Conservation (phyloP, 345 rosid species). For the Ceriops decandra region DNA sequence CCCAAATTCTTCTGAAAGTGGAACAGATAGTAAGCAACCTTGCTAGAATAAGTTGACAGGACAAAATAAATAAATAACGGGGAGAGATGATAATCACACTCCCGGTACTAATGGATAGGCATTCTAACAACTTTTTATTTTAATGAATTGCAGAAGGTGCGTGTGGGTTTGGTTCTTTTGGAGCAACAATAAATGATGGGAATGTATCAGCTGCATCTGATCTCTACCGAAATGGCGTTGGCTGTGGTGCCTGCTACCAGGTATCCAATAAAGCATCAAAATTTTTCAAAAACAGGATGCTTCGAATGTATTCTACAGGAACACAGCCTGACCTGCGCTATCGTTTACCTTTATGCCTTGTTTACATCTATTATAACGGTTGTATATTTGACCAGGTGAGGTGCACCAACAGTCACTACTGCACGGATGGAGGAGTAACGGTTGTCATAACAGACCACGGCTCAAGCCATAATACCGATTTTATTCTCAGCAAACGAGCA, state of each 20-base stretch:
- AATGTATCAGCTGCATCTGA: slow-evolving; percentile 63
- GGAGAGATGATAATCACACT: neutral
- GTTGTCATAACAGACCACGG: slow-evolving; percentile 64
- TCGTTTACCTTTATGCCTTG: neutral
- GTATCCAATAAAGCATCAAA: slow-evolving; percentile 17
- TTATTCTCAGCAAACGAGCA: slow-evolving; percentile 56
- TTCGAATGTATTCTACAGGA: too few species aligned
- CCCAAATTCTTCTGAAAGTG: slow-evolving; percentile 50
- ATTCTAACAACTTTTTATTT: neutral
- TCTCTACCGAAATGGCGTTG: slow-evolving; percentile 58
- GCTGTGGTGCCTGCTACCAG: slow-evolving; percentile 84
- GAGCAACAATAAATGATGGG: slow-evolving; percentile 59
- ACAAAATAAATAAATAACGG: neutral
- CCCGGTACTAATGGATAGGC: neutral
- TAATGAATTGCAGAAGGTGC: slow-evolving; percentile 43
- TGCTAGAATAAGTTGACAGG: neutral
- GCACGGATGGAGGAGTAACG: slow-evolving; percentile 52
- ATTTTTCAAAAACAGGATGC: neutral
- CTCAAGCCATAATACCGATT: slow-evolving; percentile 43
- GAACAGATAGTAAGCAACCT: slow-evolving; percentile 48
- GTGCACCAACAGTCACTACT: slow-evolving; percentile 48
- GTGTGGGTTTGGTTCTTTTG: slow-evolving; percentile 67
- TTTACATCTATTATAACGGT: neutral
- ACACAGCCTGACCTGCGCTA: neutral
- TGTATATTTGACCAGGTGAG: slow-evolving; percentile 38